Evolutionary conservation across 73 alveolate genomes (phyloP).

Genomic region (Paramecium pentaurelia): DNA sequence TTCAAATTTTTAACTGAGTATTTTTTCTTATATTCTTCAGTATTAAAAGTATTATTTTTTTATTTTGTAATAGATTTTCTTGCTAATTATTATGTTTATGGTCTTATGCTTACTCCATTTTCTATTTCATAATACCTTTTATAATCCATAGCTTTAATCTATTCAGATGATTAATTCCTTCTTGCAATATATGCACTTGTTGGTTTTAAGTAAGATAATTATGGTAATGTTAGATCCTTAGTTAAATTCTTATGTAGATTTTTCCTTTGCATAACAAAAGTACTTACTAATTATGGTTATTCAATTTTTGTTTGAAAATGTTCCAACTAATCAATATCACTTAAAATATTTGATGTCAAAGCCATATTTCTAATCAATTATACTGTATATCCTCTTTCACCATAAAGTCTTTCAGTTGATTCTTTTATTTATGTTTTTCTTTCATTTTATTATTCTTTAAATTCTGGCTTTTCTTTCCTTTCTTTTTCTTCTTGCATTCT

Average conservation of each 20-base stretch:
- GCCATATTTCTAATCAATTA: neutral
- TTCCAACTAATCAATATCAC: conserved; percentile 24
- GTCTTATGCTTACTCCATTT: conserved; percentile 23
- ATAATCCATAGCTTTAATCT: conserved; percentile 30
- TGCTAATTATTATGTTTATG: neutral
- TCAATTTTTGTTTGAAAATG: conserved; percentile 7
- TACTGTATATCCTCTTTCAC: conserved; percentile 26
- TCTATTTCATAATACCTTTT: conserved; percentile 34
- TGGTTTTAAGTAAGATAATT: conserved; percentile 17
- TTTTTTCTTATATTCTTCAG: conserved; percentile 20
- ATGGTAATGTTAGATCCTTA: conserved; percentile 34
- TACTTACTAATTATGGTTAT: neutral
- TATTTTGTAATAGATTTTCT: neutral
- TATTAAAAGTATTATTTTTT: neutral
- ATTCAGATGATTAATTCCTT: conserved; percentile 36
- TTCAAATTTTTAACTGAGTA: neutral
- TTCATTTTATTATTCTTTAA: conserved; percentile 20
- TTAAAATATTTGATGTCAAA: conserved; percentile 3
- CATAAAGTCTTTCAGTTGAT: conserved; percentile 34
- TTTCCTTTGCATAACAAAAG: conserved; percentile 7
- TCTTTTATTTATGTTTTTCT: conserved; percentile 33
- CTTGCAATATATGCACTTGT: conserved; percentile 42
- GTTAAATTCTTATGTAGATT: conserved; percentile 2
- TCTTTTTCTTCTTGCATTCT: conserved; percentile 22
- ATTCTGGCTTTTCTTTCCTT: conserved; percentile 15